Conservation (phyloP, 495 filamentous ascomycete species). For the Tuber microsphaerosporum region DNA sequence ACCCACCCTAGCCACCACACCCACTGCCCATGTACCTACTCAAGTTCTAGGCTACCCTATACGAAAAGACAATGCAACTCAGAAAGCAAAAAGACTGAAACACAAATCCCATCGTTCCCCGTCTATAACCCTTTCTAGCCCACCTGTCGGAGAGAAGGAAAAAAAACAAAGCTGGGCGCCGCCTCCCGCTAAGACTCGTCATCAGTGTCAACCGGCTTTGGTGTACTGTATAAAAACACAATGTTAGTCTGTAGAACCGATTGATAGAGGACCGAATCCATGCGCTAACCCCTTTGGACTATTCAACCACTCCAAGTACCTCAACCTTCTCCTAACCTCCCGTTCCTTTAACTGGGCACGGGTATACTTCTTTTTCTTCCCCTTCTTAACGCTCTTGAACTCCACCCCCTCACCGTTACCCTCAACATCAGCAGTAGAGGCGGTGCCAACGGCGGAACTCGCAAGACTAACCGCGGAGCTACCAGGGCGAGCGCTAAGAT, state of each 20-base stretch:
- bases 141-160: neutral
- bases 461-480: slow-evolving; percentile 54
- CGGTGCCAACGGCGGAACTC: slow-evolving; percentile 56
- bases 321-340: slow-evolving; percentile 75
- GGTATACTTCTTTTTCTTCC: slow-evolving; percentile 97
- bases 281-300: slow-evolving; percentile 47
- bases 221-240: slow-evolving; percentile 59
- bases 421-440: slow-evolving; percentile 79
- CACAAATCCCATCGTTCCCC: neutral
- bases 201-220: slow-evolving; percentile 69
- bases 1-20: neutral
- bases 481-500: slow-evolving; percentile 40
- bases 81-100: neutral
- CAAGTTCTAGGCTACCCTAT: neutral
- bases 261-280: slow-evolving; percentile 6
- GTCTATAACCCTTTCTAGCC: neutral
- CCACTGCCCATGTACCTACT: neutral
- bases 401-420: slow-evolving; percentile 65
- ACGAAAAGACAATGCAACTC: neutral
- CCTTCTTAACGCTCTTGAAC: slow-evolving; percentile 69
- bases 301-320: slow-evolving; percentile 92
- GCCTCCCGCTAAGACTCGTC: slow-evolving; percentile 49
- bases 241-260: slow-evolving; percentile 37
- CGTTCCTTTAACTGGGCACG: slow-evolving; percentile 90
- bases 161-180: neutral